These are phyloP conservation scores for Nicotiana rustica DNA, from an alignment of 305 asterid species.

Conservation along the genomic window DNA sequence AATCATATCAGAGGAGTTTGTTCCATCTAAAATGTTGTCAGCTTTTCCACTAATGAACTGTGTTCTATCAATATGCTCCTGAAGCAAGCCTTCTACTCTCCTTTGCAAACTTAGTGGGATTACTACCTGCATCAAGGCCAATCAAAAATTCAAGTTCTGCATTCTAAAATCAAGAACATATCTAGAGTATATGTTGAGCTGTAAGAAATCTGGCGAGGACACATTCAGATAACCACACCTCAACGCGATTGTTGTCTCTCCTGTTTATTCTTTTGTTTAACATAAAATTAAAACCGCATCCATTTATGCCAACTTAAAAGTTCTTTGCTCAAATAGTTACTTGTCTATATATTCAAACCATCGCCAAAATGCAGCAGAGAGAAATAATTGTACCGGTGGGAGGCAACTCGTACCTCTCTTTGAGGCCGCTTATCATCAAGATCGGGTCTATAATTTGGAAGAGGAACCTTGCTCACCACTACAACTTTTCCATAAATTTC, in stretches of 20 bases:
- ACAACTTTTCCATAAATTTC: constrained; percentile 88
- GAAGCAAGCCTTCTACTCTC: constrained; percentile 97
- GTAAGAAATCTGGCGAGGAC: constrained; percentile 19
- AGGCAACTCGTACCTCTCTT: constrained; percentile 70
- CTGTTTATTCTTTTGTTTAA: not conserved
- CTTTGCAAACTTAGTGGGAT: constrained; percentile 95
- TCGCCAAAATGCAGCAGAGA: not conserved
- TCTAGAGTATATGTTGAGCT: constrained; percentile 38
- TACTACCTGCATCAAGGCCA: constrained; percentile 68
- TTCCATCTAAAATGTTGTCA: constrained; percentile 47
- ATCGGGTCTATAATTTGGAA: constrained; percentile 95
- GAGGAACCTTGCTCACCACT: constrained; percentile 92
- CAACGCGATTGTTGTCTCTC: not conserved
- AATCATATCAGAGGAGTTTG: constrained; percentile 45
- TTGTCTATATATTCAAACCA: not conserved
- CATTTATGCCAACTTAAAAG: constrained; percentile 10
- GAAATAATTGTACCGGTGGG: constrained; percentile 18
- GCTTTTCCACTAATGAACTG: constrained; percentile 54
- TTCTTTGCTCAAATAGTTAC: not conserved
- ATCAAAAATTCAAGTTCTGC: constrained; percentile 35
- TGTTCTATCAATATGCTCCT: constrained; percentile 93
- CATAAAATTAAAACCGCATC: constrained; percentile 8
- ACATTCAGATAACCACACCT: constrained; percentile 23
- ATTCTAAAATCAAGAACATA: not conserved
- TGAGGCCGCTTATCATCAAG: constrained; percentile 97